Conservation (phyloP, 2,329 filamentous ascomycete species). For the Colletotrichum gigasporum region DNA sequence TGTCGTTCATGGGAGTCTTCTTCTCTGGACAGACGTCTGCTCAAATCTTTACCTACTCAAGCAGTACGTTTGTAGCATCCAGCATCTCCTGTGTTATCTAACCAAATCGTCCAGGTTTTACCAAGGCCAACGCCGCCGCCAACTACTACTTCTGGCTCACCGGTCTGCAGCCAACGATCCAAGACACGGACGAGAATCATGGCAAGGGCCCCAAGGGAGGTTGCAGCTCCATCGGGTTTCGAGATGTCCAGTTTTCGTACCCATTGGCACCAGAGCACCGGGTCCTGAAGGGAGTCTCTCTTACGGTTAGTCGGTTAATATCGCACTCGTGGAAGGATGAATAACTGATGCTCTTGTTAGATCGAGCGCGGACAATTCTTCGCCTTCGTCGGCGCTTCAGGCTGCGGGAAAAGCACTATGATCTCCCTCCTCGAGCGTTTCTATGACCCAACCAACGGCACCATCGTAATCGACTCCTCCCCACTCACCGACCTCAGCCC, state of each 20-base stretch:
- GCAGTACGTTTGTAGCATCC: background rate
- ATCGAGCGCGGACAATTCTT: conserved; percentile 36
- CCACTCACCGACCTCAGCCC: conserved; percentile 10
- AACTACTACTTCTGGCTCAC: conserved; percentile 49
- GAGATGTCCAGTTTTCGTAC: conserved; percentile 58
- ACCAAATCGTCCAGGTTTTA: conserved; percentile 41
- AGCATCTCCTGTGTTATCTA: background rate
- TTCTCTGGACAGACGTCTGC: conserved; percentile 31
- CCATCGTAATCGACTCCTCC: conserved; percentile 1
- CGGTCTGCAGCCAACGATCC: conserved; percentile 32
- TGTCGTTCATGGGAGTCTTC: conserved; percentile 45
- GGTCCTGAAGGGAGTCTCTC: conserved; percentile 42
- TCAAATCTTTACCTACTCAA: conserved; percentile 8
- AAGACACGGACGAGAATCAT: conserved; percentile 35
- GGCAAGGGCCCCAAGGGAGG: background rate
- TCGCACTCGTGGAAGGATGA: conserved; percentile 40
- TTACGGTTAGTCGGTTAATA: background rate
- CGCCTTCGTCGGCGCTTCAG: conserved; percentile 64
- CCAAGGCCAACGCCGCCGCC: conserved; percentile 47
- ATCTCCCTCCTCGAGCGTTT: conserved; percentile 58
- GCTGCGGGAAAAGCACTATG: conserved; percentile 69
- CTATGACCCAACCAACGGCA: conserved; percentile 19
- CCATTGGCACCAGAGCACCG: conserved; percentile 45
- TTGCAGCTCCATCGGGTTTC: conserved; percentile 38
- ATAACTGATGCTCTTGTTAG: conserved; percentile 43